phyloP scores from a whole-genome alignment of 208 protist genomes.

The Trypanosoma caninum region DNA sequence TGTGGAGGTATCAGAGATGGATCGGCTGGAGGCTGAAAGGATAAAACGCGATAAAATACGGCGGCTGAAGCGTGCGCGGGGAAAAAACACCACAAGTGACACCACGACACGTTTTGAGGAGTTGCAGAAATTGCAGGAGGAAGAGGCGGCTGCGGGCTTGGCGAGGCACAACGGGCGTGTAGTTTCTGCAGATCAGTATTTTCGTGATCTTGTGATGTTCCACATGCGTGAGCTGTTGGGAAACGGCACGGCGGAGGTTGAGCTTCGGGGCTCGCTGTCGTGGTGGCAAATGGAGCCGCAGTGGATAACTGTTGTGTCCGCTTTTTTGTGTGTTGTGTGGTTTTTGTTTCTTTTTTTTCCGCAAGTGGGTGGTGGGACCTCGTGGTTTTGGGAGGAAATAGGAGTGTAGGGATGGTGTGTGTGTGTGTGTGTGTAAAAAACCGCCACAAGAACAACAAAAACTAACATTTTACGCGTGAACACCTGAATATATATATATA shows the following conservation, averaged over 20 bases:
- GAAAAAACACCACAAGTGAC: not conserved
- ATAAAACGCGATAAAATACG: not conserved
- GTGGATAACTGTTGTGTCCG: slow-evolving; percentile 12
- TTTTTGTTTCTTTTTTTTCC: not conserved
- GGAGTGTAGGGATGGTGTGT: too few relatives aligned
- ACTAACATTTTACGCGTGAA: too few relatives aligned
- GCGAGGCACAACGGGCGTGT: not conserved
- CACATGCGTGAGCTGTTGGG: slow-evolving; percentile 22
- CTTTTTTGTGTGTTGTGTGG: slow-evolving; percentile 11
- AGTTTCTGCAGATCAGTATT: slow-evolving; percentile 3
- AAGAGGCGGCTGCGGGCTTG: not conserved
- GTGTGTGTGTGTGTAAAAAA: too few relatives aligned
- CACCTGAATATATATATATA: too few relatives aligned
- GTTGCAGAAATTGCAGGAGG: not conserved
- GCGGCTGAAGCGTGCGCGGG: not conserved
- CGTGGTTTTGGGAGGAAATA: not conserved
- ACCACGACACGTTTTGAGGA: not conserved
- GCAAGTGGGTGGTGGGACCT: not conserved
- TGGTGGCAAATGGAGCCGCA: slow-evolving; percentile 13
- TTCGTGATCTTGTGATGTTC: slow-evolving; percentile 17
- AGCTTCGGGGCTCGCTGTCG: not conserved
- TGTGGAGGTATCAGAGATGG: slow-evolving; percentile 15
- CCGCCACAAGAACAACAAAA: too few relatives aligned
- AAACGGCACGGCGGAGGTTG: not conserved
- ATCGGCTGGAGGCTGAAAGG: not conserved